A percentile compares a stretch with the other conserved stretches of the same genome.
phyloP scores from a whole-genome alignment of 1,284 basidiomycete genomes.

The Neolentinus lepideus region DNA sequence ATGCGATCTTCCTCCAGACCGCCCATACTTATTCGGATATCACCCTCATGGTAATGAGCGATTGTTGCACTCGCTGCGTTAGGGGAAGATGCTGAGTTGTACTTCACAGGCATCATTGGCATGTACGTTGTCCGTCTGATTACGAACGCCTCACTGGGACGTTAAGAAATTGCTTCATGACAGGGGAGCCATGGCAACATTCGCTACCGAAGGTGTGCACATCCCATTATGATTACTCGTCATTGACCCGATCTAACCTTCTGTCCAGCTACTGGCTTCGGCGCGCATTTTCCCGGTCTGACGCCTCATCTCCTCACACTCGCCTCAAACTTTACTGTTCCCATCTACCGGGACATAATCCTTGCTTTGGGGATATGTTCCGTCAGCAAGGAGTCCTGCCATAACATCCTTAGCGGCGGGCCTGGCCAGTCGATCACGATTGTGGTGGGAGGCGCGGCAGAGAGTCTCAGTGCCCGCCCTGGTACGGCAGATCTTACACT shows the following conservation, averaged over 20 bases:
- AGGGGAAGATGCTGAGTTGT: not conserved
- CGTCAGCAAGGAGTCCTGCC: constrained; percentile 87
- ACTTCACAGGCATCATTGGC: constrained; percentile 72
- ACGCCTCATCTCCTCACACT: constrained; percentile 91
- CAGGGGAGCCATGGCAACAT: constrained; percentile 91
- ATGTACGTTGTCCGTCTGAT: constrained; percentile 51
- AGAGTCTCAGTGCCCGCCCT: constrained; percentile 88
- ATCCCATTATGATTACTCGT: not conserved
- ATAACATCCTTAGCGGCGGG: constrained; percentile 77
- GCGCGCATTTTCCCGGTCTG: constrained; percentile 85
- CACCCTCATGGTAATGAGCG: constrained; percentile 77
- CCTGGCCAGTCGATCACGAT: constrained; percentile 82
- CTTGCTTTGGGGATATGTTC: constrained; percentile 85
- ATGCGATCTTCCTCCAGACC: constrained; percentile 83
- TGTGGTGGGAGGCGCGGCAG: constrained; percentile 94
- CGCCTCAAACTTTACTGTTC: constrained; percentile 84
- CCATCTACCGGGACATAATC: constrained; percentile 90
- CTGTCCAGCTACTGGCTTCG: constrained; percentile 82
- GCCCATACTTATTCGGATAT: constrained; percentile 95
- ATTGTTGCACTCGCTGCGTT: constrained; percentile 6
- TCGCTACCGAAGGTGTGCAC: constrained; percentile 81
- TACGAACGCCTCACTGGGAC: not conserved
- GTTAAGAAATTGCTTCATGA: not conserved
- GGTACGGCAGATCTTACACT: constrained; percentile 94
- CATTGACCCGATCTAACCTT: constrained; percentile 1